Percentiles rank a stretch among this genome's conserved stretches.
phyloP scores from a whole-genome alignment of 2,329 filamentous ascomycete genomes.

The Cladosporium colombiae region DNA sequence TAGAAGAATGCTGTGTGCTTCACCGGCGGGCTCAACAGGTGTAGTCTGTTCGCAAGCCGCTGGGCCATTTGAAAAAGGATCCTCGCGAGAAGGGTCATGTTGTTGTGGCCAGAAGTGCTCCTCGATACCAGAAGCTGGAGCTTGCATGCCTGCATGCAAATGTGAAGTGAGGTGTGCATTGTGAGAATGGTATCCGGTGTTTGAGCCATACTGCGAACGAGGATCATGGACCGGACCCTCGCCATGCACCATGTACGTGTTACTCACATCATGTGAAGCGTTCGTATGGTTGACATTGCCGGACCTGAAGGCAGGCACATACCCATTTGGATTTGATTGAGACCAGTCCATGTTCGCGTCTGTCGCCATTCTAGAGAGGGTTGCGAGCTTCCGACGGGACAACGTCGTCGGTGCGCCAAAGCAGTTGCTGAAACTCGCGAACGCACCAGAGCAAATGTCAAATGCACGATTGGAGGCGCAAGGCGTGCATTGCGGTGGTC shows the following conservation, averaged over 20 bases:
- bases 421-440: not conserved
- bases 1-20: not conserved
- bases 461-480: not conserved
- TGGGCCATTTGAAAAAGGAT: not conserved
- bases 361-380: slow-evolving; percentile 8
- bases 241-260: not conserved
- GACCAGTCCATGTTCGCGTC: slow-evolving; percentile 15
- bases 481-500: not conserved
- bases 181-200: not conserved
- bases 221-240: not conserved
- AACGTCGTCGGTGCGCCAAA: not conserved
- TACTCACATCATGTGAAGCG: not conserved
- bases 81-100: not conserved
- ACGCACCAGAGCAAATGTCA: not conserved
- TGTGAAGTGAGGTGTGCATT: not conserved
- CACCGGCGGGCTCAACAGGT: not conserved
- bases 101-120: slow-evolving; percentile 9
- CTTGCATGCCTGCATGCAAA: not conserved
- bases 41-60: not conserved
- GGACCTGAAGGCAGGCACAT: slow-evolving; percentile 1
- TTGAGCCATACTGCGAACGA: not conserved
- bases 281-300: not conserved
- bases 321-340: not conserved
- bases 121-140: not conserved
- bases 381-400: not conserved